A percentile compares a stretch with the other conserved stretches of the same genome.
Evolutionary conservation across 371 early-diverging fungal species (phyloP).

Genomic region (Batrachochytrium dendrobatidis): DNA sequence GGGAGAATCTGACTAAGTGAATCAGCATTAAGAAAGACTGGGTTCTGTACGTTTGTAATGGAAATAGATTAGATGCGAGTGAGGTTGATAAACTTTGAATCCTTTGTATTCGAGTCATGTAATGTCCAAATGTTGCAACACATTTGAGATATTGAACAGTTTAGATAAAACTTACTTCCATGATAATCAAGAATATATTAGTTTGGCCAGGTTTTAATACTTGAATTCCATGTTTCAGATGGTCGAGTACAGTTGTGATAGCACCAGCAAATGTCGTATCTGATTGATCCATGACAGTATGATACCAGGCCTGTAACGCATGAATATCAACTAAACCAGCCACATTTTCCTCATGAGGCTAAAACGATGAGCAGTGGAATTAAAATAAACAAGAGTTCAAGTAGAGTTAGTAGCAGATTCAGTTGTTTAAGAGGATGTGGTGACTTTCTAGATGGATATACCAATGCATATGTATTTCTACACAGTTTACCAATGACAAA

Average conservation of each 20-base stretch:
- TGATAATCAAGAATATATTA: neutral
- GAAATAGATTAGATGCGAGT: no score
- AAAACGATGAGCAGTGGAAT: no score
- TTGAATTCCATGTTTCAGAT: conserved; percentile 10
- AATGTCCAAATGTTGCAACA: no score
- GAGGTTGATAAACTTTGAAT: no score
- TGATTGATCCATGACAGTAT: neutral
- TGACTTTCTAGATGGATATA: no score
- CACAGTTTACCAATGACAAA: no score
- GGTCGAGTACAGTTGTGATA: conserved; percentile 12
- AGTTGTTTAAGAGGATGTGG: no score
- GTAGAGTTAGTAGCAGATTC: no score
- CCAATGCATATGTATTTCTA: no score
- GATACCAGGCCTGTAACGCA: conserved; percentile 2
- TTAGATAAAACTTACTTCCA: neutral
- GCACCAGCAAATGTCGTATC: neutral
- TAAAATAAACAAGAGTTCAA: no score
- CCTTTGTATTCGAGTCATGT: no score
- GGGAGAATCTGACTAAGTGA: conserved; percentile 5
- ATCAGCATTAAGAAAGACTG: conserved; percentile 15
- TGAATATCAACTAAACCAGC: neutral
- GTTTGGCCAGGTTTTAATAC: neutral
- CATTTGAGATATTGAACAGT: neutral
- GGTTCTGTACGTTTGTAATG: conserved; percentile 3
- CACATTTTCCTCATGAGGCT: no score